Evolutionary conservation across 805 yeast genomes (phyloP).

Genomic region (Candida xiaguanensis): DNA sequence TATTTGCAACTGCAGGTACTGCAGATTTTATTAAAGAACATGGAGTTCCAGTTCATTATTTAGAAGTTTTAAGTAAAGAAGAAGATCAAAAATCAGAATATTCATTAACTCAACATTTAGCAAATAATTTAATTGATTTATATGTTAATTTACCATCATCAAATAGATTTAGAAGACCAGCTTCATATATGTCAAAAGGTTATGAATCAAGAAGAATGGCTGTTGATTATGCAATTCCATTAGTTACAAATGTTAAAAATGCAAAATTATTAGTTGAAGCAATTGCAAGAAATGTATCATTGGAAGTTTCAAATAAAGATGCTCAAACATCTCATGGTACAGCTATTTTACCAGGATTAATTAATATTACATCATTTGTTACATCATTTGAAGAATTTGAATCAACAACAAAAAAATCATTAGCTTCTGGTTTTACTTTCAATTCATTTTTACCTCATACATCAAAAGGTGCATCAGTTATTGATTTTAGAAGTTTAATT

Average conservation of each 20-base stretch:
- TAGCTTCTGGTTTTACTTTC: constrained; percentile 87
- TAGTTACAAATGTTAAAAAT: constrained; percentile 95
- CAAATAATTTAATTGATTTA: constrained; percentile 92
- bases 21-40: constrained; percentile 97
- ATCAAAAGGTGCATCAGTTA: constrained; percentile 55
- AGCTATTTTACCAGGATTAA: constrained; percentile 78
- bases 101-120: constrained; percentile 93
- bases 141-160: constrained; percentile 96
- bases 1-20: constrained; percentile 98
- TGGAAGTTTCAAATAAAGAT: constrained; percentile 74
- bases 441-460: constrained; percentile 76
- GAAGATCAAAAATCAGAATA: constrained; percentile 86
- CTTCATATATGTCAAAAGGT: constrained; percentile 95
- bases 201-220: constrained; percentile 99
- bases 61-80: constrained; percentile 77
- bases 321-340: constrained; percentile 89
- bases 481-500: constrained; percentile 61
- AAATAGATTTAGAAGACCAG: constrained; percentile 97
- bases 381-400: constrained; percentile 70
- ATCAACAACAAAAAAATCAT: constrained; percentile 62
- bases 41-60: constrained; percentile 87
- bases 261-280: constrained; percentile 96
- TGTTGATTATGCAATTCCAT: constrained; percentile 95
- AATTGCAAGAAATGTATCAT: constrained; percentile 62
- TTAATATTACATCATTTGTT: constrained; percentile 75